A percentile compares a stretch with the other conserved stretches of the same genome.
Conservation (phyloP, 305 asterid species). For the Solanum chacoense region DNA sequence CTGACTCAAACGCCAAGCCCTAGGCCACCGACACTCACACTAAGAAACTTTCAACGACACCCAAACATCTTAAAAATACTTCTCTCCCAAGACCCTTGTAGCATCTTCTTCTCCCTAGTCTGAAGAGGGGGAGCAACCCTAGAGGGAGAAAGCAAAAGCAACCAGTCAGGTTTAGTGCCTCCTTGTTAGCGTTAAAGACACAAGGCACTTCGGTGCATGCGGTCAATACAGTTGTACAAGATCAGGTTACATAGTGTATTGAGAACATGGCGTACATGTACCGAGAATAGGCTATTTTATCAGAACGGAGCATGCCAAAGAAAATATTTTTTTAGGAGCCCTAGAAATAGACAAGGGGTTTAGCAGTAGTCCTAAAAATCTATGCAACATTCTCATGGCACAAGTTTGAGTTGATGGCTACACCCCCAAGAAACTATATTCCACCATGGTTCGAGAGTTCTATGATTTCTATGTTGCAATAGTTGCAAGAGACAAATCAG, state of each 20-base stretch:
- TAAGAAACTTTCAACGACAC: neutral
- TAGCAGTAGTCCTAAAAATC: too few relatives aligned
- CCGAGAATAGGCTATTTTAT: neutral
- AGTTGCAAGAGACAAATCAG: too few relatives aligned
- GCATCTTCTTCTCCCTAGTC: neutral
- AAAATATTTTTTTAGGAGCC: neutral
- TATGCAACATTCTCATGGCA: too few relatives aligned
- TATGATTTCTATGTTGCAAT: too few relatives aligned
- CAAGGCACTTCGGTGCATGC: neutral
- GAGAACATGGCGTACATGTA: neutral
- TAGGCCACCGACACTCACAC: neutral
- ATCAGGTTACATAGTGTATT: neutral
- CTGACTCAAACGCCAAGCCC: neutral
- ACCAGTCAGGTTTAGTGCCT: neutral
- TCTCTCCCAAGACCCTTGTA: too few relatives aligned
- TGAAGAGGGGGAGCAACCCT: too few relatives aligned
- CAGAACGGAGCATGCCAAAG: neutral
- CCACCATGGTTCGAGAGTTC: too few relatives aligned
- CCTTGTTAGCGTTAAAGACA: neutral
- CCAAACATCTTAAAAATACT: neutral
- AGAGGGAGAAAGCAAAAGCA: neutral
- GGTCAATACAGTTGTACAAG: neutral
- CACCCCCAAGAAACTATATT: too few relatives aligned
- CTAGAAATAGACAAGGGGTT: too few relatives aligned
- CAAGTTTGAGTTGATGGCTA: too few relatives aligned